These are phyloP conservation scores for Berberis thunbergii DNA, from an alignment of 164 flowering plant genomes.

Conservation along the genomic window DNA sequence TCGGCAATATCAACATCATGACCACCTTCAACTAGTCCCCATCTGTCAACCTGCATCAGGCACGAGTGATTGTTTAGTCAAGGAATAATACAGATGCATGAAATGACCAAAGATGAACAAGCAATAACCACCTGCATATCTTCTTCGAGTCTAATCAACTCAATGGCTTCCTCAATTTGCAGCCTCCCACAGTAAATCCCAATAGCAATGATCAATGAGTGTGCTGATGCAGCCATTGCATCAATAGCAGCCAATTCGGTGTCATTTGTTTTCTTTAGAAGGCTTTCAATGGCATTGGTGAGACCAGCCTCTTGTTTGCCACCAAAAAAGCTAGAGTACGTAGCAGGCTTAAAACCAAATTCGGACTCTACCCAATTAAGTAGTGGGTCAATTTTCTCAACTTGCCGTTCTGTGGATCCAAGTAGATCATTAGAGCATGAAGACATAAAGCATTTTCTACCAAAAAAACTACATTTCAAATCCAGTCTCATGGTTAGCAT, in stretches of 20 bases:
- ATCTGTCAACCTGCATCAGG: slow-evolving; percentile 55
- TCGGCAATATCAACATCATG: slow-evolving; percentile 93
- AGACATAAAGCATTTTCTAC: no score
- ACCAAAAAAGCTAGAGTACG: slow-evolving; percentile 75
- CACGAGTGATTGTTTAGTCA: neutral
- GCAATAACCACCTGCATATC: slow-evolving; percentile 31
- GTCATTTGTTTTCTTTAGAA: slow-evolving; percentile 61
- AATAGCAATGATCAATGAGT: slow-evolving; percentile 69
- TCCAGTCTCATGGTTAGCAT: no score
- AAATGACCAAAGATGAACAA: no score
- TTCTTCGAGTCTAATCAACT: slow-evolving; percentile 88
- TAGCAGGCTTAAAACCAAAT: slow-evolving; percentile 75
- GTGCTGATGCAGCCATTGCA: slow-evolving; percentile 82
- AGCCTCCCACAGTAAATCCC: slow-evolving; percentile 64
- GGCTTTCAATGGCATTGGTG: slow-evolving; percentile 45
- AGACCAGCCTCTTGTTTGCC: slow-evolving; percentile 87
- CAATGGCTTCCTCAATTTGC: slow-evolving; percentile 77
- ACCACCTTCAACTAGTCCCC: slow-evolving; percentile 99
- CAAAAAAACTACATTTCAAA: no score
- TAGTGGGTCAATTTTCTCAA: slow-evolving; percentile 77
- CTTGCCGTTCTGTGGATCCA: slow-evolving; percentile 14
- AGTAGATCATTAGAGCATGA: no score
- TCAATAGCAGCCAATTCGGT: slow-evolving; percentile 85
- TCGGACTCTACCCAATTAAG: slow-evolving; percentile 77
- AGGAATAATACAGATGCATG: neutral